These are phyloP conservation scores for Metarhizium rileyi DNA, from an alignment of 2,329 filamentous ascomycete species.

Conservation along the genomic window DNA sequence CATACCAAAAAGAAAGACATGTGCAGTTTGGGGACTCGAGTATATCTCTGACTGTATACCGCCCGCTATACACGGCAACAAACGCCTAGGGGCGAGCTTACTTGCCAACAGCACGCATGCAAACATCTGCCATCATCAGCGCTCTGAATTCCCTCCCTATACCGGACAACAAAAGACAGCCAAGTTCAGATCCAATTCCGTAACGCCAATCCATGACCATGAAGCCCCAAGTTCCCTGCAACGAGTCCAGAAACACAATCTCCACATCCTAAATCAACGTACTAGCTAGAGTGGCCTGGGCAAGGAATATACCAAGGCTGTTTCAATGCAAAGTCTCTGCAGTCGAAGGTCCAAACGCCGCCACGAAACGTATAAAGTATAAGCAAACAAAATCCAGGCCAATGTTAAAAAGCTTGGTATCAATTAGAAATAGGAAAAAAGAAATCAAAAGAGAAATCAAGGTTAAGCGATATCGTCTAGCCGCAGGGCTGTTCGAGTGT, in stretches of 20 bases:
- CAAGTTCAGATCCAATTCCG: background rate
- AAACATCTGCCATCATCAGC: slow-evolving; percentile 4
- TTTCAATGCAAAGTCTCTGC: background rate
- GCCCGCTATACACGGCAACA: background rate
- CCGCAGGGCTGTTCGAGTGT: slow-evolving; percentile 3
- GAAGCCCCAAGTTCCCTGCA: background rate
- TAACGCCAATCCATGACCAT: slow-evolving; percentile 1
- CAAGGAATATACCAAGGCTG: background rate
- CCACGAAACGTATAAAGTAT: background rate
- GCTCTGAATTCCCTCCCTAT: background rate
- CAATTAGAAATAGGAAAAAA: background rate
- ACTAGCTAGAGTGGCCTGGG: background rate
- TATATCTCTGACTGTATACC: background rate
- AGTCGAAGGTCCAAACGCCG: slow-evolving; percentile 1
- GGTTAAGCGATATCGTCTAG: background rate
- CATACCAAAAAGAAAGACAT: background rate
- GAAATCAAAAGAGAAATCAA: background rate
- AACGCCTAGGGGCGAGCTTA: slow-evolving; percentile 5
- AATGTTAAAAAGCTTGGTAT: background rate
- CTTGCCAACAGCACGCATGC: slow-evolving; percentile 1
- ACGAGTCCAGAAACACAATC: background rate
- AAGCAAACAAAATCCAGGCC: background rate
- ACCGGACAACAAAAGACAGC: background rate
- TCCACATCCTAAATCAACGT: background rate
- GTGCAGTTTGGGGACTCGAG: background rate